These are phyloP conservation scores for Colletotrichum cereale DNA, from an alignment of 2,329 filamentous ascomycete genomes.

Conservation along the genomic window DNA sequence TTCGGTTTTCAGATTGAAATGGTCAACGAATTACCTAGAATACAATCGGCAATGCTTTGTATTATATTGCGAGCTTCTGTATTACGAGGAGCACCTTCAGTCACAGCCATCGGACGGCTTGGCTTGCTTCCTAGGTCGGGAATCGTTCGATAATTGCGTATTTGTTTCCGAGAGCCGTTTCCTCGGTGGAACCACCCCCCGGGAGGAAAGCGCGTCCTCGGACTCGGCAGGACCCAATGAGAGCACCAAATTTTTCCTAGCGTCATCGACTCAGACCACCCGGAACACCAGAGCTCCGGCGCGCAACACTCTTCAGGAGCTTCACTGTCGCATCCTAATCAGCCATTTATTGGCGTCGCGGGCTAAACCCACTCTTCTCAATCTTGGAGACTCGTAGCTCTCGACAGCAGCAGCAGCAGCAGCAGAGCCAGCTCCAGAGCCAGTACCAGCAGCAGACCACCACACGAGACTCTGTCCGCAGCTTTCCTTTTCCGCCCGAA, in stretches of 20 bases:
- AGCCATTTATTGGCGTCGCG: background rate
- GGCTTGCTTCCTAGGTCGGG: background rate
- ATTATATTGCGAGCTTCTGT: too few species aligned
- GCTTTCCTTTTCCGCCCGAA: background rate
- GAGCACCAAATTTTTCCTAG: conserved; percentile 1
- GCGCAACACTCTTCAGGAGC: background rate
- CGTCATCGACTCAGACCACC: conserved; percentile 41
- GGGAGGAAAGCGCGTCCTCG: background rate
- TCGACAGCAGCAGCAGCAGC: background rate
- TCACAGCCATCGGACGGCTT: background rate
- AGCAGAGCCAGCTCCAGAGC: background rate
- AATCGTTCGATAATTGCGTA: conserved; percentile 21
- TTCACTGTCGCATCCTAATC: background rate
- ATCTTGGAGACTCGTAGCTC: background rate
- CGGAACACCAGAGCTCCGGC: conserved; percentile 45
- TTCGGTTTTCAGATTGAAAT: background rate
- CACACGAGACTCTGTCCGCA: too few species aligned
- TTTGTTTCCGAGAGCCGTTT: conserved; percentile 14
- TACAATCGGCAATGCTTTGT: background rate
- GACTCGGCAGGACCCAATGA: conserved; percentile 18
- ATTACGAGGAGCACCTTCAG: background rate
- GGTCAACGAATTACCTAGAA: background rate
- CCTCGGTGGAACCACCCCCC: conserved; percentile 37
- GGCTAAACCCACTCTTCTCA: background rate
- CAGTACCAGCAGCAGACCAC: background rate